Conservation (phyloP, 306 rosid species). For the Malus orientalis region DNA sequence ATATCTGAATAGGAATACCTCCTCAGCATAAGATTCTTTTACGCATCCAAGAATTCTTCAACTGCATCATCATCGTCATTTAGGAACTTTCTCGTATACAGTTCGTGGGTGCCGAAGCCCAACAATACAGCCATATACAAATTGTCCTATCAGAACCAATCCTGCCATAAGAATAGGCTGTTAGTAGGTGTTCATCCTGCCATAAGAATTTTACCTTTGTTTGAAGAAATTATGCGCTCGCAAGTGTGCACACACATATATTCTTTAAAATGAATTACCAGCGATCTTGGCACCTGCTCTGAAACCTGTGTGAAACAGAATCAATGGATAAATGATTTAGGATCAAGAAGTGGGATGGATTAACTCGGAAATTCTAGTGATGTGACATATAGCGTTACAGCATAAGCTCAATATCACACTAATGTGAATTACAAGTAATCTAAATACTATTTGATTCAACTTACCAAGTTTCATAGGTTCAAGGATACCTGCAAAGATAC, state of each 20-base stretch:
- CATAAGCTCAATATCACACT: too few species aligned
- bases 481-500: not conserved
- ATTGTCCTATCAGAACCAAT: not conserved
- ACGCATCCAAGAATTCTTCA: not conserved
- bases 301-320: not conserved
- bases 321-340: not conserved
- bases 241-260: not conserved
- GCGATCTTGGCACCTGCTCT: accelerated
- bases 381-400: too few species aligned
- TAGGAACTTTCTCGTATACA: not conserved
- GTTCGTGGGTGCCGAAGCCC: not conserved
- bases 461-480: not conserved
- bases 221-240: not conserved
- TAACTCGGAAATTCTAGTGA: not conserved
- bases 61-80: not conserved
- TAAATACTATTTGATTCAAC: not conserved
- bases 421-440: too few species aligned
- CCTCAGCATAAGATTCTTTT: not conserved
- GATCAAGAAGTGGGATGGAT: not conserved
- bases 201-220: not conserved
- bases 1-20: not conserved
- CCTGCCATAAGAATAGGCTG: not conserved
- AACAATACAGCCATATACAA: not conserved
- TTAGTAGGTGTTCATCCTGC: not conserved
- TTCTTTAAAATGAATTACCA: not conserved